These are phyloP conservation scores for Diophrys appendiculata DNA, from an alignment of 73 alveolate species.

Conservation along the genomic window DNA sequence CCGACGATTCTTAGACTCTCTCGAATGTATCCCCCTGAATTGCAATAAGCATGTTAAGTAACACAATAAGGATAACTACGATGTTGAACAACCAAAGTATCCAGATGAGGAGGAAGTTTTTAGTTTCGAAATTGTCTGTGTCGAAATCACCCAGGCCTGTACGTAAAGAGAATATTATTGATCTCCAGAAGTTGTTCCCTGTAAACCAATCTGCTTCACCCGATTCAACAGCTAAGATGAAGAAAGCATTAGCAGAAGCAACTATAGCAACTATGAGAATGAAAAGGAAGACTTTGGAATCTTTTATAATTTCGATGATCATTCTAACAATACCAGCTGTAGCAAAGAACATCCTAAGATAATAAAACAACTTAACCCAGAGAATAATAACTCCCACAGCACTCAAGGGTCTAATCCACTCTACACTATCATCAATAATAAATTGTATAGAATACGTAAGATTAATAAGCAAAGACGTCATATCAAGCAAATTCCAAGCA, in stretches of 20 bases:
- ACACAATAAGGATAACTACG: slow-evolving; percentile 23
- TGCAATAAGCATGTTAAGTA: slow-evolving; percentile 44
- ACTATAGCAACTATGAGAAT: slow-evolving; percentile 15
- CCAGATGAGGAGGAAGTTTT: too few species aligned
- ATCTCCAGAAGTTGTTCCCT: neutral
- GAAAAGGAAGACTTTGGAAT: slow-evolving; percentile 26
- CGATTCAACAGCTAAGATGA: neutral
- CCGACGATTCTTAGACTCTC: slow-evolving; percentile 14
- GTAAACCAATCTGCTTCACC: neutral
- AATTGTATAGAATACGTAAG: neutral
- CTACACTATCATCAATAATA: neutral
- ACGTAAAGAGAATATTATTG: neutral
- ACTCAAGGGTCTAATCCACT: neutral
- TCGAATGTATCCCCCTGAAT: slow-evolving; percentile 32
- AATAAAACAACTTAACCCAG: slow-evolving; percentile 13
- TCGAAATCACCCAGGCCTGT: neutral
- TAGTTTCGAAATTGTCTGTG: neutral
- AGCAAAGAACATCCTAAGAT: neutral
- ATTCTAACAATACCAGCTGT: slow-evolving; percentile 21
- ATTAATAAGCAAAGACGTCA: slow-evolving; percentile 8
- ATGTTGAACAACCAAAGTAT: slow-evolving; percentile 24
- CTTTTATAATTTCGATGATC: slow-evolving; percentile 29
- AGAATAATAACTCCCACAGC: neutral
- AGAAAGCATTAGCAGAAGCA: slow-evolving; percentile 36
- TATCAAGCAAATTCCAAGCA: slow-evolving; percentile 21